Evolutionary conservation across 2,329 filamentous ascomycete genomes (phyloP).

Genomic region (Passalora sequoiae): DNA sequence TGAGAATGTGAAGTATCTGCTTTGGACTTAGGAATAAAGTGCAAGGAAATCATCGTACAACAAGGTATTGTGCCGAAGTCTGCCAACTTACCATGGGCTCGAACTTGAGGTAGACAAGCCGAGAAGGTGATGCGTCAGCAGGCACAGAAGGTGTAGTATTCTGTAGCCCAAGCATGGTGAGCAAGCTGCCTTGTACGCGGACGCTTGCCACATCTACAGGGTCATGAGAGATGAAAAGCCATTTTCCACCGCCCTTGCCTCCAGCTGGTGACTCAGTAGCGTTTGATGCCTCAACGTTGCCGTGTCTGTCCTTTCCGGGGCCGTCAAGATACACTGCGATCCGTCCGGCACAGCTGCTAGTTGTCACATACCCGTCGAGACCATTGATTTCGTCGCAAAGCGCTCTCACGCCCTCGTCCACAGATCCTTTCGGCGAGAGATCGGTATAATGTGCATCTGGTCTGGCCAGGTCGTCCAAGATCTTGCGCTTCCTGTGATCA

Average conservation of each 20-base stretch:
- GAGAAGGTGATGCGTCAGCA: slow-evolving; percentile 7
- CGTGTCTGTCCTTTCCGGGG: slow-evolving; percentile 40
- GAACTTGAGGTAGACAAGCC: slow-evolving; percentile 78
- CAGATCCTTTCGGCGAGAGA: slow-evolving; percentile 79
- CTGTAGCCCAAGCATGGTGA: slow-evolving; percentile 16
- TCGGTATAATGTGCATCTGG: slow-evolving; percentile 72
- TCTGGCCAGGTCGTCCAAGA: slow-evolving; percentile 63
- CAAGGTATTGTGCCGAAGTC: too few species aligned
- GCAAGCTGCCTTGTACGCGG: slow-evolving; percentile 15
- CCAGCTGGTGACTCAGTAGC: slow-evolving; percentile 52
- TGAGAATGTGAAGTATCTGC: slow-evolving; percentile 83
- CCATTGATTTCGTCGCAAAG: slow-evolving; percentile 75
- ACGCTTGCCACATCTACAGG: slow-evolving; percentile 43
- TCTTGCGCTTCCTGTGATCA: slow-evolving; percentile 60
- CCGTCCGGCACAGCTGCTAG: slow-evolving; percentile 85
- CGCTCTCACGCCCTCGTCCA: slow-evolving; percentile 72
- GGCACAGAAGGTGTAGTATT: background rate
- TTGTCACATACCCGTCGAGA: slow-evolving; percentile 73
- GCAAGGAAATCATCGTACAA: too few species aligned
- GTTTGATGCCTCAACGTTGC: slow-evolving; percentile 3
- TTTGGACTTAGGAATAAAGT: too few species aligned
- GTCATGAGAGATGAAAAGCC: slow-evolving; percentile 86
- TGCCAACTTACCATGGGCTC: slow-evolving; percentile 76
- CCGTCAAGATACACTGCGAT: slow-evolving; percentile 87
- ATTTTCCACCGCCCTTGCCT: slow-evolving; percentile 79